Evolutionary conservation across 2,329 filamentous ascomycete species (phyloP).

Genomic region (Hypoxylon sp.): DNA sequence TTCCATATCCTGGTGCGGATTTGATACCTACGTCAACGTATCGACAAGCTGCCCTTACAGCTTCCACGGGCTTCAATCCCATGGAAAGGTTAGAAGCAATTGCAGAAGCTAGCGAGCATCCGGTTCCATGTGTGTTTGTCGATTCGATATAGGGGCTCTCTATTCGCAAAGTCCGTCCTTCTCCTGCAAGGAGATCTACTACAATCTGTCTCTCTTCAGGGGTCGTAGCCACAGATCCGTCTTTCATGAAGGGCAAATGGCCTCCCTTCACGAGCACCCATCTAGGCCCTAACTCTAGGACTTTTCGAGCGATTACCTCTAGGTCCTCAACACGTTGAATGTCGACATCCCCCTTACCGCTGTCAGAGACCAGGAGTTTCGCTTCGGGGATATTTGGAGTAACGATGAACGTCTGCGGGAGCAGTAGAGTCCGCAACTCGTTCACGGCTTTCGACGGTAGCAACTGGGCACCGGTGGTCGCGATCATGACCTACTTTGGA

Average conservation of each 20-base stretch:
- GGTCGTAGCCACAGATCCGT: slow-evolving; percentile 67
- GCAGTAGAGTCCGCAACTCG: slow-evolving; percentile 68
- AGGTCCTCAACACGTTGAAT: slow-evolving; percentile 73
- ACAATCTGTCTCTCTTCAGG: slow-evolving; percentile 73
- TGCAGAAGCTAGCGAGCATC: slow-evolving; percentile 90
- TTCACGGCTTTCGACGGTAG: slow-evolving; percentile 73
- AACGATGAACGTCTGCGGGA: slow-evolving; percentile 75
- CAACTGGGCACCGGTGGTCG: slow-evolving; percentile 79
- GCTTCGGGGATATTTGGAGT: slow-evolving; percentile 86
- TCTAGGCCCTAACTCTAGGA: slow-evolving; percentile 77
- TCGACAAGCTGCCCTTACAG: slow-evolving; percentile 75
- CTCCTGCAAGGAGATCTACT: slow-evolving; percentile 80
- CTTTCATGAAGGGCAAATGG: slow-evolving; percentile 80
- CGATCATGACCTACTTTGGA: slow-evolving; percentile 82
- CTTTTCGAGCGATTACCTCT: slow-evolving; percentile 72
- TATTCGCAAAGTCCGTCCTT: slow-evolving; percentile 67
- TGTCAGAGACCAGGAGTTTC: slow-evolving; percentile 69
- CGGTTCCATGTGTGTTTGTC: slow-evolving; percentile 91
- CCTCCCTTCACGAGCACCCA: slow-evolving; percentile 93
- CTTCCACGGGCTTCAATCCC: slow-evolving; percentile 65
- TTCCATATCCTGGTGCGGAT: slow-evolving; percentile 71
- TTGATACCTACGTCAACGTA: slow-evolving; percentile 80
- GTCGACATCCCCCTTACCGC: slow-evolving; percentile 54
- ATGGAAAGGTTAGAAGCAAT: slow-evolving; percentile 79
- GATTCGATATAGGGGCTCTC: slow-evolving; percentile 78